Percentiles rank a stretch among this genome's conserved stretches.
These are phyloP conservation scores for Xanthoconium purpureum DNA, from an alignment of 768 basidiomycete species.

Conservation along the genomic window DNA sequence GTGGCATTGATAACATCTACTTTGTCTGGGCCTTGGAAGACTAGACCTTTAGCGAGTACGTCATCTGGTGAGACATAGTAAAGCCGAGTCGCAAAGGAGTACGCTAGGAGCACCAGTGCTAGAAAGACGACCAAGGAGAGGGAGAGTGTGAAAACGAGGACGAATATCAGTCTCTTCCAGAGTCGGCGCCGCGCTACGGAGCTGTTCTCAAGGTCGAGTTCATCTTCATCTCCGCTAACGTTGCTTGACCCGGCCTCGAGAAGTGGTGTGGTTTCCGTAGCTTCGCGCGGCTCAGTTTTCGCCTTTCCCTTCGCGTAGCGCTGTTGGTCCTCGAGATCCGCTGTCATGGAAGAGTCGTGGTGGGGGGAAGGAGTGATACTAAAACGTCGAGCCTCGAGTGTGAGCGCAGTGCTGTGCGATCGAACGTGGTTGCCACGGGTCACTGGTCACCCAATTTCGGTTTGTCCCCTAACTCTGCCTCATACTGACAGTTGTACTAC, in stretches of 20 bases:
- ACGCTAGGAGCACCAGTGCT: slow-evolving; percentile 51
- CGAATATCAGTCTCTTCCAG: slow-evolving; percentile 35
- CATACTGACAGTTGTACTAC: too few relatives aligned
- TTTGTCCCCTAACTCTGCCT: not conserved
- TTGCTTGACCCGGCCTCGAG: slow-evolving; percentile 25
- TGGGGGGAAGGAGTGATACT: not conserved
- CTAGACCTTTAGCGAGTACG: slow-evolving; percentile 52
- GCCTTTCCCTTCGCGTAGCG: slow-evolving; percentile 25
- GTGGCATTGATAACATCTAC: slow-evolving; percentile 65
- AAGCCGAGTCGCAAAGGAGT: slow-evolving; percentile 61
- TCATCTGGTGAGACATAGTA: slow-evolving; percentile 55
- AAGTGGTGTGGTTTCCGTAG: slow-evolving; percentile 31
- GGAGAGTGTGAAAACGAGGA: slow-evolving; percentile 59
- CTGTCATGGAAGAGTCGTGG: slow-evolving; percentile 21
- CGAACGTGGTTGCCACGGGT: slow-evolving; percentile 15
- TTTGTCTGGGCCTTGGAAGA: slow-evolving; percentile 57
- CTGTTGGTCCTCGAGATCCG: slow-evolving; percentile 14
- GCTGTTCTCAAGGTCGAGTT: slow-evolving; percentile 20
- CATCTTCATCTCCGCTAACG: slow-evolving; percentile 20
- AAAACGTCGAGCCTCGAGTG: not conserved
- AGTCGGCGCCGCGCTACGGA: slow-evolving; percentile 26
- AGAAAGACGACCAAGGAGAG: slow-evolving; percentile 46
- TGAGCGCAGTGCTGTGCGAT: slow-evolving; percentile 4
- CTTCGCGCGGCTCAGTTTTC: slow-evolving; percentile 21
- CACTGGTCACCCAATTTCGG: slow-evolving; percentile 1